These are phyloP conservation scores for Brassica cretica DNA, from an alignment of 345 rosid species.

Conservation along the genomic window DNA sequence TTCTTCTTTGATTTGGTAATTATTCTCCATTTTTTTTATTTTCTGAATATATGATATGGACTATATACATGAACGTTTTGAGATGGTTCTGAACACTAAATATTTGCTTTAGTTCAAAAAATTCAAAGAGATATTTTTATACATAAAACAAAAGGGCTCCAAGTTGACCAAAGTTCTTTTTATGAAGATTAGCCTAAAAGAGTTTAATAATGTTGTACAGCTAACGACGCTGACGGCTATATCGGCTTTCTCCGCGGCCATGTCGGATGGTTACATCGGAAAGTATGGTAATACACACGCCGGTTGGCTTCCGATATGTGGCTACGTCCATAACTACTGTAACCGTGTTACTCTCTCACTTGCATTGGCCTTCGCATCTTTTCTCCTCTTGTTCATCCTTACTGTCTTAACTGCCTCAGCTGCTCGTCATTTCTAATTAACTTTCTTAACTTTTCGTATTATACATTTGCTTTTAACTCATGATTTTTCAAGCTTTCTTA, in stretches of 20 bases:
- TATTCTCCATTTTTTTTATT: not conserved
- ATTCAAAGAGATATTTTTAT: not conserved
- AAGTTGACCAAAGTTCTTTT: not conserved
- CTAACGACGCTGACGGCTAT: constrained; percentile 44
- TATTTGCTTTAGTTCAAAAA: not conserved
- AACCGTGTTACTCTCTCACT: constrained; percentile 39
- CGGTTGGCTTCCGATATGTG: constrained; percentile 73
- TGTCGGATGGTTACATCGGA: constrained; percentile 53
- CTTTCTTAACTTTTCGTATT: not conserved
- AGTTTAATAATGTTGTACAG: constrained; percentile 39
- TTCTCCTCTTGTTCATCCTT: constrained; percentile 46
- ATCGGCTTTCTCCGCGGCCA: constrained; percentile 58
- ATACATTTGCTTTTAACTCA: constrained; percentile 5
- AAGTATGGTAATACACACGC: constrained; percentile 55
- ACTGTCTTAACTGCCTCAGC: constrained; percentile 53
- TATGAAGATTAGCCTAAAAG: not conserved
- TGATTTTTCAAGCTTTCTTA: constrained; percentile 1
- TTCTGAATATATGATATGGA: not conserved
- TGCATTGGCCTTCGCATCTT: constrained; percentile 39
- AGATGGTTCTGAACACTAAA: not conserved
- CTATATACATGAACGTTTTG: constrained; percentile 1
- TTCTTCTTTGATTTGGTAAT: constrained; percentile 41
- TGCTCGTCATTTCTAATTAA: constrained; percentile 39
- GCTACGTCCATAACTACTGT: constrained; percentile 50
- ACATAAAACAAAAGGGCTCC: not conserved